phyloP scores from a whole-genome alignment of 2,329 filamentous ascomycete species.

The Colletotrichum tropicicola region DNA sequence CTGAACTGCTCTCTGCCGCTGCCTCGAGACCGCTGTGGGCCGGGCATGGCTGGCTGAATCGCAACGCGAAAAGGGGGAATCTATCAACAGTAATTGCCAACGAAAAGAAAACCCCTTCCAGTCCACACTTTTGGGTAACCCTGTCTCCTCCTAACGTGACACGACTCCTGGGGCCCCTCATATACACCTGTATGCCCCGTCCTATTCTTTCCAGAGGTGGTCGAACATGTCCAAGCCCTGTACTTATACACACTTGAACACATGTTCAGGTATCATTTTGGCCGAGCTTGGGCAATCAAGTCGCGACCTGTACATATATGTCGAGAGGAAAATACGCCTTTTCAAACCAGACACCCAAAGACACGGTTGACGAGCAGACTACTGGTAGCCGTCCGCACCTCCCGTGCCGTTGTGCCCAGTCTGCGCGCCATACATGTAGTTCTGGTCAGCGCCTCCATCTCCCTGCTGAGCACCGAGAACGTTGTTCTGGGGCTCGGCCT shows the following conservation, averaged over 20 bases:
- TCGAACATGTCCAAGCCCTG: conserved; percentile 31
- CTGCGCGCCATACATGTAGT: conserved; percentile 64
- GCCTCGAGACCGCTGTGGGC: not conserved
- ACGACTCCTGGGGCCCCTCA: conserved; percentile 30
- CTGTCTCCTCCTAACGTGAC: conserved; percentile 14
- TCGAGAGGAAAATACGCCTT: not conserved
- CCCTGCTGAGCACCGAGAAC: conserved; percentile 50
- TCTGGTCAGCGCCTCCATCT: conserved; percentile 51
- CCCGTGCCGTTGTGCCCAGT: conserved; percentile 67
- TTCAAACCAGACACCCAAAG: not conserved
- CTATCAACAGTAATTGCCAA: conserved; percentile 22
- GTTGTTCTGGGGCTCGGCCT: conserved; percentile 48
- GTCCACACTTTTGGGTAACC: conserved; percentile 22
- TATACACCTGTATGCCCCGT: conserved; percentile 29
- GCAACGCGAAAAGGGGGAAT: conserved; percentile 25
- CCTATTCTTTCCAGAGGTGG: not conserved
- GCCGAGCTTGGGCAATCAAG: conserved; percentile 31
- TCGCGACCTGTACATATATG: conserved; percentile 23
- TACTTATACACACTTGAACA: conserved; percentile 45
- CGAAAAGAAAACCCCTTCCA: conserved; percentile 16
- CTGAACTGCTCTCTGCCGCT: conserved; percentile 23
- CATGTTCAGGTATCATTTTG: conserved; percentile 31
- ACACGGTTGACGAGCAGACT: not conserved
- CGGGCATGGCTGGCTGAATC: conserved; percentile 18
- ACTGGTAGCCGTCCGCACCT: conserved; percentile 61